Base-by-base conservation (phyloP, 768 basidiomycete species). In the Phanerochaete carnosa region DNA sequence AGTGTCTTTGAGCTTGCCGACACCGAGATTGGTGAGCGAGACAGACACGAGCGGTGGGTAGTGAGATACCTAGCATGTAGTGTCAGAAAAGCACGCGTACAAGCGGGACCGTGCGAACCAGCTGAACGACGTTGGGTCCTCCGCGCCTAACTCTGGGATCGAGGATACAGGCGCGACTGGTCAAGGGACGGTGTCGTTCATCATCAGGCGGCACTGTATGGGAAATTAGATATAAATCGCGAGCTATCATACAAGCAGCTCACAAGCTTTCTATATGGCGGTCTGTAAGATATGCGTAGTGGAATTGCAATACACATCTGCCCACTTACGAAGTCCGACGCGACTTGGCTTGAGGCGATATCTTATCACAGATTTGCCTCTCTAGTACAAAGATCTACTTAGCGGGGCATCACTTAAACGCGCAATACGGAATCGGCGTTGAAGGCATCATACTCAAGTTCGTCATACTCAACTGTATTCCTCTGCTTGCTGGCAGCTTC, bases 121-220 rank as follows among this genome's bases (percentile, higher is more conserved):
- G 50, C 63, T 52, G 54, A 52, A 87, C 0, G 86, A 83, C 4
- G 87, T 85, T 49, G 90, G 79, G 72, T 89, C 90, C n/a, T 77
- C 77, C 3, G 75, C 65, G 1, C 83, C 85, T 57, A 78, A 71
- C 3, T 66, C 60, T 19, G 82, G 81, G 43, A 85, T 60, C 7
- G 86, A 79, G 13, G 87, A 88, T 35, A 89, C 80, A 62, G 89
- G 80, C 1, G 85, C 88, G 55, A 90, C 82, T 15, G 88, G 88
- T 43, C 90, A 80, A n/a, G 88, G 89, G 15, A 83, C 70, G 57
- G 88, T 79, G 8, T 80, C 82, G 54, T 81, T 83, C 11, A 80
- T 84, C 65, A 88, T 65, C 57, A 88, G 66, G 26, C 74, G 75
- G 69, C 87, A 86, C 57, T 33, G 33, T 26, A n/a, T n/a, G n/a